These are phyloP conservation scores for Pleurotus eryngii DNA, from an alignment of 768 basidiomycete genomes.

Conservation along the genomic window DNA sequence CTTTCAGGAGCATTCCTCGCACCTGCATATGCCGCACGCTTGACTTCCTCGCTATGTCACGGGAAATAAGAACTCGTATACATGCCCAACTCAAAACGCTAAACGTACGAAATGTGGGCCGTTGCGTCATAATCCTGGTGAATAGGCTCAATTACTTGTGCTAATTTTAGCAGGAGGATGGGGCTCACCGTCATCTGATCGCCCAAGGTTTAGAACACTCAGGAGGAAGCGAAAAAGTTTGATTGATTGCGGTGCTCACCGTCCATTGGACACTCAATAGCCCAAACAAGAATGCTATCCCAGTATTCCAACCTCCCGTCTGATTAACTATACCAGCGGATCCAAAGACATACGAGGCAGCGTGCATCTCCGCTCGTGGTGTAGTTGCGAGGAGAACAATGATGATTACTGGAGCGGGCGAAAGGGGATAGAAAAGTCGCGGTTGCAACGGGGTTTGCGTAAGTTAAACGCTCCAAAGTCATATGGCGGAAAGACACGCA, in stretches of 20 bases:
- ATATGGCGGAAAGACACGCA: constrained; percentile 25
- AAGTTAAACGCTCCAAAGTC: background rate
- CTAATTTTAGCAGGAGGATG: background rate
- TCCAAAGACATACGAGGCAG: constrained; percentile 79
- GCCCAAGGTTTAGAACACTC: constrained; percentile 15
- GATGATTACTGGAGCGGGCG: constrained; percentile 63
- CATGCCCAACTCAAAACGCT: background rate
- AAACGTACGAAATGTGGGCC: constrained; percentile 73
- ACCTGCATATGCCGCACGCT: constrained; percentile 76
- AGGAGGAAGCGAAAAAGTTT: constrained; percentile 1
- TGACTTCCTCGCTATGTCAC: constrained; percentile 66
- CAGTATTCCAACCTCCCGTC: constrained; percentile 76
- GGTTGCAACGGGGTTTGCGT: background rate
- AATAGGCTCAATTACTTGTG: constrained; percentile 2
- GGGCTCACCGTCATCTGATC: constrained; percentile 53
- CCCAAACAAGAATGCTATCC: constrained; percentile 82
- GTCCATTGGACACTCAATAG: constrained; percentile 88
- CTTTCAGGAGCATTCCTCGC: constrained; percentile 8
- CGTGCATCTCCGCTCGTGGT: constrained; percentile 72
- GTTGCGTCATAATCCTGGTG: constrained; percentile 74
- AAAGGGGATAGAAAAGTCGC: constrained; percentile 1
- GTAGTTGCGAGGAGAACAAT: constrained; percentile 80
- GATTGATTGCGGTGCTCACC: constrained; percentile 34
- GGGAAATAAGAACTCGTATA: constrained; percentile 5
- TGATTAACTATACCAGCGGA: constrained; percentile 70